Conservation (phyloP, 768 basidiomycete genomes). For the Multifurca ochricompacta region DNA sequence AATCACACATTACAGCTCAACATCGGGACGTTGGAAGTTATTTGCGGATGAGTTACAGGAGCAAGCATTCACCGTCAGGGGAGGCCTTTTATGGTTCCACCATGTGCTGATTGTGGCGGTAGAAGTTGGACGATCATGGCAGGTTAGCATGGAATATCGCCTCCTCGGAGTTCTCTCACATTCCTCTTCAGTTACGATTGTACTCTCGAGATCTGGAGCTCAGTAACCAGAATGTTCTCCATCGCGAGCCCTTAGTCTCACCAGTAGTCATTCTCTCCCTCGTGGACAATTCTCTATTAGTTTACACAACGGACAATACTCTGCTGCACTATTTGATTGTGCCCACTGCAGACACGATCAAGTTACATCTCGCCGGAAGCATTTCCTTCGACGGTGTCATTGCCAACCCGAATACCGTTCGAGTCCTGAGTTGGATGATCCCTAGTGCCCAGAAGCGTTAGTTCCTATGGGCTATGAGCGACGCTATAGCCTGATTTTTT, state of each 20-base stretch:
- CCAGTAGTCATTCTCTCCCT: constrained; percentile 83
- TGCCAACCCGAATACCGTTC: constrained; percentile 69
- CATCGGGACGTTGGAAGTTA: constrained; percentile 91
- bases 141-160: constrained; percentile 38
- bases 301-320: constrained; percentile 92
- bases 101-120: constrained; percentile 90
- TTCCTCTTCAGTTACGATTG: constrained; percentile 63
- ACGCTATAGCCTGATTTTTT: background rate
- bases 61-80: constrained; percentile 77
- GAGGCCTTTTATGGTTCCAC: constrained; percentile 94
- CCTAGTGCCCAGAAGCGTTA: constrained; percentile 87
- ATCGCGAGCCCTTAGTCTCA: constrained; percentile 67
- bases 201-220: constrained; percentile 92
- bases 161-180: constrained; percentile 9
- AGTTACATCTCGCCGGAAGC: constrained; percentile 85
- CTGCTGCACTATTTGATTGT: constrained; percentile 88
- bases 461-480: constrained; percentile 25
- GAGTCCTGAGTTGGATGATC: constrained; percentile 96
- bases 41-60: constrained; percentile 80
- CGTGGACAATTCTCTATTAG: constrained; percentile 90
- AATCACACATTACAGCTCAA: constrained; percentile 87
- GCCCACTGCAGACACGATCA: constrained; percentile 75
- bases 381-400: constrained; percentile 93
- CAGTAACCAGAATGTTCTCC: constrained; percentile 72
- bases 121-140: constrained; percentile 71